Evolutionary conservation across 495 filamentous ascomycete species (phyloP).

Genomic region (Tirmania nivea): DNA sequence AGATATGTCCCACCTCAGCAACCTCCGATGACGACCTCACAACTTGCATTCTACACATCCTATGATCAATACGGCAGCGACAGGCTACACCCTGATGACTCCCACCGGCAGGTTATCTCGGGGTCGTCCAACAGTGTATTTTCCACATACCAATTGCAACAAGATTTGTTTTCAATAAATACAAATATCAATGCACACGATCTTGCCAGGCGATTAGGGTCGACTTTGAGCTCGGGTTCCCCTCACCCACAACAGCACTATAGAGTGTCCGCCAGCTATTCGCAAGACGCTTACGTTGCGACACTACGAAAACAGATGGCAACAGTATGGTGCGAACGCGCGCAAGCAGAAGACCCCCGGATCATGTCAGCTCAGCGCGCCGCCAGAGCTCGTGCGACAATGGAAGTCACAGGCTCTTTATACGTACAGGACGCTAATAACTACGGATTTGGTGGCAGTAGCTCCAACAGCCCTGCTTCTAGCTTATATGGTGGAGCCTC

Average conservation of each 20-base stretch:
- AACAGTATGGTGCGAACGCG: constrained; percentile 94
- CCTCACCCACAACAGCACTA: neutral
- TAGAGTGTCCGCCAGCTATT: neutral
- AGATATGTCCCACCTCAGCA: neutral
- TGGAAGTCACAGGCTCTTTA: constrained; percentile 42
- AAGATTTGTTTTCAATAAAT: neutral
- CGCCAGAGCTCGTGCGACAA: constrained; percentile 63
- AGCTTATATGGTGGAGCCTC: constrained; percentile 3
- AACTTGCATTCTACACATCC: neutral
- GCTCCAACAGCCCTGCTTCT: constrained; percentile 7
- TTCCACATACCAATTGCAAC: neutral
- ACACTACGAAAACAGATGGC: constrained; percentile 89
- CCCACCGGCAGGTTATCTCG: neutral
- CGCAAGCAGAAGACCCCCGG: constrained; percentile 78
- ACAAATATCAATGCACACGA: neutral
- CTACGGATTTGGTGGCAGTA: constrained; percentile 6
- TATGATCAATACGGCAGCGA: neutral
- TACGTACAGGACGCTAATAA: constrained; percentile 22
- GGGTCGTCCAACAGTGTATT: neutral
- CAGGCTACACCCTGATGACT: neutral
- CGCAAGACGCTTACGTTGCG: constrained; percentile 46
- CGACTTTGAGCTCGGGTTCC: neutral
- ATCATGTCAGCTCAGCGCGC: constrained; percentile 54
- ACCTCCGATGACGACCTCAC: neutral
- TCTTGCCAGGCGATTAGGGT: no score